Evolutionary conservation across 129 eudicot genomes (phyloP).

Genomic region (Deinandra increscens): DNA sequence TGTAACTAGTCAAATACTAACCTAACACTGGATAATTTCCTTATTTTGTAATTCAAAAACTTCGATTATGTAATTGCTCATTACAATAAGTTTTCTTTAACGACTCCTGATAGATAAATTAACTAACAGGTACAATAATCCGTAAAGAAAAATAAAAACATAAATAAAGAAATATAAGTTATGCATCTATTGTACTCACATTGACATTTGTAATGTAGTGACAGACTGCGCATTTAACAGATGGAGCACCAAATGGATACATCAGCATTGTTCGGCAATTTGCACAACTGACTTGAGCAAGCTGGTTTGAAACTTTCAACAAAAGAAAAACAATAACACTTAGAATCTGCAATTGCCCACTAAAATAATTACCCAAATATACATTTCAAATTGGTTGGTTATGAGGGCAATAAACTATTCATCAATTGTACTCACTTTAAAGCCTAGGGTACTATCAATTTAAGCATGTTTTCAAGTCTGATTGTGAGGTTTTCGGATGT

Average conservation of each 20-base stretch:
- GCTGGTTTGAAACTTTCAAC: conserved; percentile 46
- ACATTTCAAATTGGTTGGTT: too few relatives aligned
- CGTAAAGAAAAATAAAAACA: not conserved
- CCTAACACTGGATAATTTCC: not conserved
- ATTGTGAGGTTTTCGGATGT: too few relatives aligned
- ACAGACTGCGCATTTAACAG: conserved; percentile 82
- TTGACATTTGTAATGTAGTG: conserved; percentile 71
- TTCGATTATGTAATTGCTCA: not conserved
- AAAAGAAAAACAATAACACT: conserved; percentile 12
- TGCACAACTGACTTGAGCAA: conserved; percentile 76
- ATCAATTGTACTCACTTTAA: too few relatives aligned
- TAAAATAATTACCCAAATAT: not conserved
- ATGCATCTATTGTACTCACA: conserved; percentile 38
- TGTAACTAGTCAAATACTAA: not conserved
- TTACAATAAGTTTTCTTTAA: not conserved
- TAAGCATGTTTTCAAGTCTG: too few relatives aligned
- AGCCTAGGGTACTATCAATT: too few relatives aligned
- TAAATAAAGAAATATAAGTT: not conserved
- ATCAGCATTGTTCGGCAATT: conserved; percentile 66
- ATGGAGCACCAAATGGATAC: conserved; percentile 85
- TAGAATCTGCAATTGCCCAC: conserved; percentile 12
- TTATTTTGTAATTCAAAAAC: conserved; percentile 9
- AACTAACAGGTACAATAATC: not conserved
- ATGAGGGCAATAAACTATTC: too few relatives aligned
- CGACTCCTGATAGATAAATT: not conserved